These are phyloP conservation scores for Spinacia oleracea DNA, from an alignment of 179 eudicot genomes.

Conservation along the genomic window DNA sequence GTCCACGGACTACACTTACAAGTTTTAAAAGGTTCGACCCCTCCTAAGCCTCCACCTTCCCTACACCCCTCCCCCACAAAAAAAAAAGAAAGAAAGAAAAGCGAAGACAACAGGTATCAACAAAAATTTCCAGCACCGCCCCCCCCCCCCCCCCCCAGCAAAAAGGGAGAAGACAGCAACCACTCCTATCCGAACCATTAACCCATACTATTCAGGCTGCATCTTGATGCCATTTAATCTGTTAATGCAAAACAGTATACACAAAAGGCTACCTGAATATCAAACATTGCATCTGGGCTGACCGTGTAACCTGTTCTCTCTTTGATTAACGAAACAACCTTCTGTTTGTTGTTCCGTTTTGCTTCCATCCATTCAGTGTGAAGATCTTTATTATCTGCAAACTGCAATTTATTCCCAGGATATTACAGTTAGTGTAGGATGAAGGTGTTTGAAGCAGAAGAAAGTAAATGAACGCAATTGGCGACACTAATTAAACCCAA, in stretches of 20 bases:
- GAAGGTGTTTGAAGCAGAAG: not conserved
- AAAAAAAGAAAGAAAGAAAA: too few species aligned
- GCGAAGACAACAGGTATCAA: too few species aligned
- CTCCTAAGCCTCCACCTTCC: not conserved
- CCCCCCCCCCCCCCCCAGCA: too few species aligned
- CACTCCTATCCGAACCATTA: not conserved
- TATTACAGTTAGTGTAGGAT: not conserved
- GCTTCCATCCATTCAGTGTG: slow-evolving; percentile 65
- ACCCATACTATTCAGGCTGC: not conserved
- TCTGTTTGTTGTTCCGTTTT: slow-evolving; percentile 21
- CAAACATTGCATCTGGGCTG: slow-evolving; percentile 66
- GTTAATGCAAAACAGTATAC: not conserved
- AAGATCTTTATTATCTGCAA: slow-evolving; percentile 50
- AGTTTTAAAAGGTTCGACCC: not conserved
- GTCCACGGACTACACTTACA: not conserved
- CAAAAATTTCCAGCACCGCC: too few species aligned
- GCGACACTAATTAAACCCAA: not conserved
- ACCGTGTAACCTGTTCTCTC: slow-evolving; percentile 51
- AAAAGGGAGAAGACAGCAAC: too few species aligned
- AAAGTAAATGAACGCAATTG: not conserved
- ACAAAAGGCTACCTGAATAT: slow-evolving; percentile 43
- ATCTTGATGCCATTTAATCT: slow-evolving; percentile 7
- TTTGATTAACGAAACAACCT: not conserved
- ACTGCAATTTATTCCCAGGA: slow-evolving; percentile 26
- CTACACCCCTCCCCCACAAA: too few species aligned